Percentiles rank a stretch among this genome's conserved stretches.
Evolutionary conservation across 2,329 filamentous ascomycete genomes (phyloP).

Genomic region (Akanthomyces uredinophilus): DNA sequence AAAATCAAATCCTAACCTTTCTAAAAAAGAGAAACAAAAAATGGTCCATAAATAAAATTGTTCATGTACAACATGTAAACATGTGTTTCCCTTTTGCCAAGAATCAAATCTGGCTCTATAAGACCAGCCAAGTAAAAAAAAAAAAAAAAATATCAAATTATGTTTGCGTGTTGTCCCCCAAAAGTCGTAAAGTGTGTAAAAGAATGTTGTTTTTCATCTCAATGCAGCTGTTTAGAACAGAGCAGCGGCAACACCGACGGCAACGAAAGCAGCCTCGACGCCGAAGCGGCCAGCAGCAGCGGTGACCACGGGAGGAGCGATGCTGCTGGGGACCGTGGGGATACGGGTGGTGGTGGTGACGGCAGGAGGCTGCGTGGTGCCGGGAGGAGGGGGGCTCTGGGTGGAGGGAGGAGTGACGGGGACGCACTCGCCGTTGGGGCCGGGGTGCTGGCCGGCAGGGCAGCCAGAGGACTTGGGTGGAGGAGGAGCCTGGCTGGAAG

Average conservation of each 20-base stretch:
- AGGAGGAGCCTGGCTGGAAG: conserved; percentile 1
- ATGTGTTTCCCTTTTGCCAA: background rate
- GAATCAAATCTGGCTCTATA: background rate
- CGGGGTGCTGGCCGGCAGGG: background rate
- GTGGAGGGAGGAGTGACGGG: background rate
- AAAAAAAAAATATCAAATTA: background rate
- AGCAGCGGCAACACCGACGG: conserved; percentile 29
- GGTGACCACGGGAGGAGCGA: conserved; percentile 22
- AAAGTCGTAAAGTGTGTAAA: background rate
- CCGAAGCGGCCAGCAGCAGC: conserved; percentile 29
- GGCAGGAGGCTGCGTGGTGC: conserved; percentile 12
- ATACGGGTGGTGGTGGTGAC: conserved; percentile 16
- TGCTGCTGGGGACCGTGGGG: conserved; percentile 15
- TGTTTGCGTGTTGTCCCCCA: background rate
- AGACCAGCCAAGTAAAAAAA: background rate
- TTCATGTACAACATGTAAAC: background rate
- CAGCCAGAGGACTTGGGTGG: conserved; percentile 1
- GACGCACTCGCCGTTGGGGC: background rate
- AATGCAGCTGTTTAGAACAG: conserved; percentile 25
- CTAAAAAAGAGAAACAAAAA: background rate
- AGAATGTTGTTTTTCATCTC: background rate
- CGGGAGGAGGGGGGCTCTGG: conserved; percentile 10
- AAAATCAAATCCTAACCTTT: background rate
- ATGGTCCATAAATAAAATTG: background rate
- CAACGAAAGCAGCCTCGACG: conserved; percentile 26